Evolutionary conservation across 177 flowering plant genomes (phyloP).

Genomic region (Vitis hybrid): DNA sequence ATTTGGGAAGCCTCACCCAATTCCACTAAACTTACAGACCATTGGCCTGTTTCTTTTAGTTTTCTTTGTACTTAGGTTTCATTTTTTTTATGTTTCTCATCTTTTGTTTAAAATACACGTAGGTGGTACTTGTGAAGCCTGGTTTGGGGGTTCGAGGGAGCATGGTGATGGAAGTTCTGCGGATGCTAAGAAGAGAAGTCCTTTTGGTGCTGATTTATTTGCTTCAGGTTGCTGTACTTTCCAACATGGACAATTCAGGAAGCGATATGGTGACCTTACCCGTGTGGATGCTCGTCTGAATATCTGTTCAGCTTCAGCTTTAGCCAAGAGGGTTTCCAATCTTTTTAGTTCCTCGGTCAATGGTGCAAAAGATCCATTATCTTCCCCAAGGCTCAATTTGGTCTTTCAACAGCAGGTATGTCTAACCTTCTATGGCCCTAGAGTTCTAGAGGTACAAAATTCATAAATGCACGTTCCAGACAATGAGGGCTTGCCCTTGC

Average conservation of each 20-base stretch:
- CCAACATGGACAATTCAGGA: constrained; percentile 84
- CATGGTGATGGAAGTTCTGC: constrained; percentile 11
- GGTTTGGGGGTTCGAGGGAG: constrained; percentile 44
- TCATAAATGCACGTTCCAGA: neutral
- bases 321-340: too few relatives aligned
- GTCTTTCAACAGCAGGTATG: constrained; percentile 88
- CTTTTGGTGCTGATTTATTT: constrained; percentile 65
- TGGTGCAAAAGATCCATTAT: constrained; percentile 29
- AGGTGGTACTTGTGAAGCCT: constrained; percentile 71
- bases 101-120: neutral
- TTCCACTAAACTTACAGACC: too few relatives aligned
- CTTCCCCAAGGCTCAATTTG: constrained; percentile 74
- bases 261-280: too few relatives aligned
- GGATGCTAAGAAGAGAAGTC: constrained; percentile 32
- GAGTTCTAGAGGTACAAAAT: neutral
- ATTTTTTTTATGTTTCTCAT: neutral
- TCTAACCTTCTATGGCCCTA: neutral
- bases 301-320: too few relatives aligned
- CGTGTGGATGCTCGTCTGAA: too few relatives aligned
- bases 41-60: too few relatives aligned
- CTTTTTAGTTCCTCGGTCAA: constrained; percentile 28
- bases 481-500: neutral
- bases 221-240: constrained; percentile 74
- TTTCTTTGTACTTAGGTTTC: too few relatives aligned
- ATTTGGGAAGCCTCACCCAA: too few relatives aligned